Percentiles rank a stretch among this genome's conserved stretches.
Conservation (phyloP, 148 eudicot genomes). For the Nepenthes mirabilis region DNA sequence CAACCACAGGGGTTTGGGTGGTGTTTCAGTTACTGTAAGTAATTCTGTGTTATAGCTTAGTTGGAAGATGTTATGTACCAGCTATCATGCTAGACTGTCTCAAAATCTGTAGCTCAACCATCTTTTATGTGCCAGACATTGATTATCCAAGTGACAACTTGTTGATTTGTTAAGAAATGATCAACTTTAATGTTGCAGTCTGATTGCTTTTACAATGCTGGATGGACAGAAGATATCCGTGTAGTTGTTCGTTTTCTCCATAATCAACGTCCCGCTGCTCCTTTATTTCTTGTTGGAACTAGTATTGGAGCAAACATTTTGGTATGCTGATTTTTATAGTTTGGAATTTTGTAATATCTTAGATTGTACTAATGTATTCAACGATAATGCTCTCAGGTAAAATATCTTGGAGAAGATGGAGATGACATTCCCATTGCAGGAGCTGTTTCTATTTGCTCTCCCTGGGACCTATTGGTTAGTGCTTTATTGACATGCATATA, state of each 20-base stretch:
- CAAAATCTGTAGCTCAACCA: no score
- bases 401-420: slow-evolving; percentile 92
- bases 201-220: slow-evolving; percentile 93
- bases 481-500: background rate
- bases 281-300: slow-evolving; percentile 66
- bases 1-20: slow-evolving; percentile 96
- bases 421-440: slow-evolving; percentile 78
- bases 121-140: no score
- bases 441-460: slow-evolving; percentile 86
- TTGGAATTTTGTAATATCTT: background rate
- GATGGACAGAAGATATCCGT: slow-evolving; percentile 86
- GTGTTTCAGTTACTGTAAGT: slow-evolving; percentile 84
- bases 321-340: slow-evolving; percentile 26
- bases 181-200: slow-evolving; percentile 34
- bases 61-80: no score
- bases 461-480: slow-evolving; percentile 98
- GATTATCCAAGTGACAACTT: no score
- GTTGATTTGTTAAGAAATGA: no score
- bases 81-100: no score
- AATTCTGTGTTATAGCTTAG: background rate
- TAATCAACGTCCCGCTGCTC: slow-evolving; percentile 50
- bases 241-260: slow-evolving; percentile 57
- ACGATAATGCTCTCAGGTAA: slow-evolving; percentile 34
- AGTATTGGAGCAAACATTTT: slow-evolving; percentile 93
- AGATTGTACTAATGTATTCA: background rate